A percentile compares a stretch with the other conserved stretches of the same genome.
phyloP scores from a whole-genome alignment of 495 filamentous ascomycete species.

The Halenospora varia region DNA sequence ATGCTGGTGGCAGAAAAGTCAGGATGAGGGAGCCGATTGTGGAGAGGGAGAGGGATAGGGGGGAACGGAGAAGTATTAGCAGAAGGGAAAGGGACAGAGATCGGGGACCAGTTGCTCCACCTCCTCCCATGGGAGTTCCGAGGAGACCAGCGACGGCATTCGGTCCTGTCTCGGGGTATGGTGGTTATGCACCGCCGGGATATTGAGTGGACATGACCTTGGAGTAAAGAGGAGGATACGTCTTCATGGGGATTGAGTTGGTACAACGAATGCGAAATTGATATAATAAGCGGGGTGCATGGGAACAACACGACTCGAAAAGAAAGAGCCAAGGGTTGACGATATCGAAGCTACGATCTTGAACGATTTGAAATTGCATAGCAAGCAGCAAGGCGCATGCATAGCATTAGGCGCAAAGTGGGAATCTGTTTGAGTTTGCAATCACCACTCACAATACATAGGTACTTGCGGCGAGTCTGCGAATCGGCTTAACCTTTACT shows the following conservation, averaged over 20 bases:
- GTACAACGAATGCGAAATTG: neutral
- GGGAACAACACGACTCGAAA: no score
- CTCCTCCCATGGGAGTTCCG: slow-evolving; percentile 10
- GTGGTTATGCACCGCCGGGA: slow-evolving; percentile 11
- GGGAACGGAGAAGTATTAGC: slow-evolving; percentile 11
- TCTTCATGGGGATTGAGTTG: neutral
- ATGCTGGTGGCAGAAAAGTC: slow-evolving; percentile 19
- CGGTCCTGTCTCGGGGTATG: slow-evolving; percentile 10
- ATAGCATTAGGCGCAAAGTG: no score
- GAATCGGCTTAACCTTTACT: no score
- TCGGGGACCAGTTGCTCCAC: slow-evolving; percentile 8
- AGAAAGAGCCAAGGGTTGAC: no score
- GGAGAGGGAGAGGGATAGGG: slow-evolving; percentile 10
- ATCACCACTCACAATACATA: no score
- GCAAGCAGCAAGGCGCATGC: no score
- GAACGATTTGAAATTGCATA: no score
- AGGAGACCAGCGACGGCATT: slow-evolving; percentile 4
- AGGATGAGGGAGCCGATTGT: slow-evolving; percentile 14
- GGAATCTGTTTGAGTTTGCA: no score
- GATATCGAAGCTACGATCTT: no score
- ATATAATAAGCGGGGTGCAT: no score
- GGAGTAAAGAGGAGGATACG: neutral
- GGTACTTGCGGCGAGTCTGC: no score
- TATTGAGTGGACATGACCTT: neutral
- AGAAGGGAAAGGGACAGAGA: slow-evolving; percentile 2